Percentiles rank a stretch among this genome's conserved stretches.
Conservation (phyloP, 257 asterid genomes). For the Solanum phureja region DNA sequence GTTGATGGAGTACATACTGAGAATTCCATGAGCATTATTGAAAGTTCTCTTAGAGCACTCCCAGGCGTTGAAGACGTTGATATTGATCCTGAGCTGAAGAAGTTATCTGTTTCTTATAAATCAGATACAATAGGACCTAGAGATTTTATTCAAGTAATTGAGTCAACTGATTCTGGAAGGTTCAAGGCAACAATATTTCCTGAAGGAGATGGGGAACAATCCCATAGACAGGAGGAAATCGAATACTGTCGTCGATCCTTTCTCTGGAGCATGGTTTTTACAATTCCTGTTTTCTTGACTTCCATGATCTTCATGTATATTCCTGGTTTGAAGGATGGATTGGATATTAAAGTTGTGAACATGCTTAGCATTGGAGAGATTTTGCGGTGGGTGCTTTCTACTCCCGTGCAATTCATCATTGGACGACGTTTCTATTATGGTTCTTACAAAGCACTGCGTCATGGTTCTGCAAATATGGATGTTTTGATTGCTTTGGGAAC, state of each 20-base stretch:
- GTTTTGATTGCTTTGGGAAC: constrained; percentile 39
- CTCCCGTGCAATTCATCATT: constrained; percentile 34
- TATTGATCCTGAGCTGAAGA: constrained; percentile 15
- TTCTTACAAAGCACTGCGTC: constrained; percentile 25
- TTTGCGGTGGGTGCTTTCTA: constrained; percentile 25
- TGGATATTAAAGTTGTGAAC: constrained; percentile 27
- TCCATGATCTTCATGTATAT: constrained; percentile 38
- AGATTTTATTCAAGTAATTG: constrained; percentile 23
- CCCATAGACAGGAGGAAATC: constrained; percentile 22
- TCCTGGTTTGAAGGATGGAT: constrained; percentile 24
- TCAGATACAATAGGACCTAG: constrained; percentile 32
- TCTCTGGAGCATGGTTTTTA: constrained; percentile 34
- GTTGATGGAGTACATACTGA: constrained; percentile 20
- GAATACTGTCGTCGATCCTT: constrained; percentile 14
- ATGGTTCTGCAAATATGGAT: constrained; percentile 40
- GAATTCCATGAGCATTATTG: constrained; percentile 14
- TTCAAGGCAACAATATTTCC: constrained; percentile 28
- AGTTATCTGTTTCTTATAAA: constrained; percentile 20
- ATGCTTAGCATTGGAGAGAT: constrained; percentile 28
- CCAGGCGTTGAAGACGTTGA: constrained; percentile 22
- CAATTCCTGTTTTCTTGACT: constrained; percentile 26
- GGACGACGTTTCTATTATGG: constrained; percentile 35
- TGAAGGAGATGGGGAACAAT: constrained; percentile 16
- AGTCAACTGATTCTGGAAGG: constrained; percentile 24
- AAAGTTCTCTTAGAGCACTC: constrained; percentile 19